Evolutionary conservation across 2,329 filamentous ascomycete species (phyloP), one percentile per base, ranked within the genome.

Genomic region (Clathrospora elynae): DNA sequence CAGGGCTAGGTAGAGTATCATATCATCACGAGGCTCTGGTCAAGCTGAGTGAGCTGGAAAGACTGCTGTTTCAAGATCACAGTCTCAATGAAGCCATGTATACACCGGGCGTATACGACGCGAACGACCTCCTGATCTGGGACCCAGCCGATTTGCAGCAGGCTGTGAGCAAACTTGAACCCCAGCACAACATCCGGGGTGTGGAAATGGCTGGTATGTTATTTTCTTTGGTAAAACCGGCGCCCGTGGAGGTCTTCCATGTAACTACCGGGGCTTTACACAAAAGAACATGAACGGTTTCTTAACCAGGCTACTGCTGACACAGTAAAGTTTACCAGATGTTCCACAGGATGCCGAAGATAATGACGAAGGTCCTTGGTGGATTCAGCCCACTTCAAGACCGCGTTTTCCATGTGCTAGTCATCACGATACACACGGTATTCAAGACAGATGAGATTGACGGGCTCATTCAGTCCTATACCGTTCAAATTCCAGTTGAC

Each of bases 351-450:
- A 75, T 90, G 22, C 78, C 56, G 4, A 48, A 42, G 22, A 24
- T n/a, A n/a, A n/a, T n/a, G n/a, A n/a, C n/a, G n/a, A n/a, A n/a
- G n/a, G n/a, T n/a, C n/a, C n/a, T 46, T 2, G 34, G 35, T 20
- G 48, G 53, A 3, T 79, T 48, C 4, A 34, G 75, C 3, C 75
- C 81, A n/a, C 72, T 89, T 6, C 75, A 77, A 44, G 78, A 84
- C 50, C 81, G 87, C 35, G 78, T 81, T 2, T 90, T 90, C 54
- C 78, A 83, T 11, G 81, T 85, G 2, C 64, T 90, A 35, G 81
- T 88, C 61, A 71, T 86, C 41, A 81, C 82, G 8, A 46, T 45
- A 6, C 57, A 58, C 35, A 34, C 13, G n/a, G n/a, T n/a, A 3
- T 16, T 36, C 20, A 31, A 44, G 4, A 58, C 5, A 45, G n/a